Percentiles rank a stretch among this genome's conserved stretches.
Conservation (phyloP, 2,329 filamentous ascomycete genomes). For the Leptographium radiaticola region DNA sequence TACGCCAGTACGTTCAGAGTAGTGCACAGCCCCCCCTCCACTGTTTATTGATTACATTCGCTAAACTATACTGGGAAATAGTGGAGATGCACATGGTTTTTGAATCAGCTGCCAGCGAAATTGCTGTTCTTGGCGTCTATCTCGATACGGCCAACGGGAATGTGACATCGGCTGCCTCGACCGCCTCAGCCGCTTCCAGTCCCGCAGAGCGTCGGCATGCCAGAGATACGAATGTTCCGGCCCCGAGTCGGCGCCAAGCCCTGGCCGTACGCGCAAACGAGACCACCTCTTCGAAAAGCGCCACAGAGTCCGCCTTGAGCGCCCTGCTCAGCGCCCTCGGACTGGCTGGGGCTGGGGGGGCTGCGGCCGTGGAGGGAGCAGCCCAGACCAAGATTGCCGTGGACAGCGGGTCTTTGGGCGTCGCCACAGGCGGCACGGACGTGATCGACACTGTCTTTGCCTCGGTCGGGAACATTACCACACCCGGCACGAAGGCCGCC, state of each 20-base stretch:
- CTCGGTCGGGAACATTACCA: constrained; percentile 25
- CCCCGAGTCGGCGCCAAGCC: neutral
- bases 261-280: neutral
- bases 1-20: neutral
- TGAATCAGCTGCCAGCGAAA: constrained; percentile 25
- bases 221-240: neutral
- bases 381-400: neutral
- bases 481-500: constrained; percentile 26
- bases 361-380: constrained; percentile 14
- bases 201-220: constrained; percentile 7
- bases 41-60: neutral
- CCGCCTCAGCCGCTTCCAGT: neutral
- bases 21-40: neutral
- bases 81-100: constrained; percentile 50
- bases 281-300: neutral
- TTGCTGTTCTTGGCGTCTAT: constrained; percentile 31
- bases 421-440: constrained; percentile 20
- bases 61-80: neutral
- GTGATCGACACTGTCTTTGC: constrained; percentile 34
- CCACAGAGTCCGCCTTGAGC: neutral
- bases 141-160: constrained; percentile 23
- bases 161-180: neutral
- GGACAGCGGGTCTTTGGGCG: neutral
- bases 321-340: neutral
- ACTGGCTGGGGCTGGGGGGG: neutral